phyloP scores from a whole-genome alignment of 352 stramenopile genomes.

The Globisporangium paddicum region DNA sequence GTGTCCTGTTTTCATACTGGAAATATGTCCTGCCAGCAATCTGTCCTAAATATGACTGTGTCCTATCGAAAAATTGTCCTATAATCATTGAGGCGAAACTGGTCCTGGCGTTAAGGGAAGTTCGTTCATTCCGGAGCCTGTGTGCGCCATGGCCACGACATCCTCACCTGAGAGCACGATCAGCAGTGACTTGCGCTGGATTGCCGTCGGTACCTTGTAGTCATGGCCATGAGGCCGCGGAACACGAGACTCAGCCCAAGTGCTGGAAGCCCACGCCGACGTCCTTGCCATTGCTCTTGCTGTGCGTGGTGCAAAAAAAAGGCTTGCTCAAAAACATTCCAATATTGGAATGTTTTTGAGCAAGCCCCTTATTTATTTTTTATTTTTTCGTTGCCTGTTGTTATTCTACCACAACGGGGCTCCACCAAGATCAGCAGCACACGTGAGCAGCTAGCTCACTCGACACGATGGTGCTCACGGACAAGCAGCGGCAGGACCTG shows the following conservation, averaged over 20 bases:
- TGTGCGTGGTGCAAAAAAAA: conserved; percentile 55
- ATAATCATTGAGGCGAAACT: too few relatives aligned
- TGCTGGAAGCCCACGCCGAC: conserved; percentile 79
- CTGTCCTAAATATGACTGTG: too few relatives aligned
- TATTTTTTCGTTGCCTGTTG: conserved; percentile 2
- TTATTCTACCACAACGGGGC: neutral
- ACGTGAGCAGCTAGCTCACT: neutral
- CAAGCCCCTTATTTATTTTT: too few relatives aligned
- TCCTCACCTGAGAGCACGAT: conserved; percentile 95
- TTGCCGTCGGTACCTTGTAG: conserved; percentile 97
- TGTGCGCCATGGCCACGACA: conserved; percentile 98
- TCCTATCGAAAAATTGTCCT: too few relatives aligned
- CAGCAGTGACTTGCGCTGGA: conserved; percentile 98
- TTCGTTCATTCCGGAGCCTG: conserved; percentile 98
- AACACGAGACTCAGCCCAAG: conserved; percentile 82
- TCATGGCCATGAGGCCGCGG: conserved; percentile 90
- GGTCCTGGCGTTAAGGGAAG: too few relatives aligned
- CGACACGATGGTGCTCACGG: conserved; percentile 92
- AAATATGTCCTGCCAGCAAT: too few relatives aligned
- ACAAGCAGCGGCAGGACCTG: conserved; percentile 94
- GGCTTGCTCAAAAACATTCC: too few relatives aligned
- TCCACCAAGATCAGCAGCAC: neutral
- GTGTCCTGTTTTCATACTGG: too few relatives aligned
- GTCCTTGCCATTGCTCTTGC: conserved; percentile 79
- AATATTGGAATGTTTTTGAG: too few relatives aligned